Percentiles rank a stretch among this genome's conserved stretches.
These are phyloP conservation scores for Aspergillus bridgeri DNA, from an alignment of 495 filamentous ascomycete species.

Conservation along the genomic window DNA sequence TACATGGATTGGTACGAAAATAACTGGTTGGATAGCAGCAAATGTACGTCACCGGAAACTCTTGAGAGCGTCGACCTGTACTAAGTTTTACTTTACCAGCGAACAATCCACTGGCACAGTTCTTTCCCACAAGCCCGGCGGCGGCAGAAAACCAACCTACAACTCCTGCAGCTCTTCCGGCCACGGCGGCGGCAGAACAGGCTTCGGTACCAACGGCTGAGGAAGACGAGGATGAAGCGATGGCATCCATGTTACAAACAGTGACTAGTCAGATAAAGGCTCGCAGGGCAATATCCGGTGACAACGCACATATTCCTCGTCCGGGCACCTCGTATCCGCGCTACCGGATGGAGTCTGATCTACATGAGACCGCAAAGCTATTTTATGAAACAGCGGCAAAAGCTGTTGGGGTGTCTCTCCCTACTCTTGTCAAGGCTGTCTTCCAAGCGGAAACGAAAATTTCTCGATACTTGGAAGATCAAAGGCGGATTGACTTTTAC, in stretches of 20 bases:
- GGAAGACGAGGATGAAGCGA: slow-evolving; percentile 26
- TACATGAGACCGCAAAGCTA: slow-evolving; percentile 48
- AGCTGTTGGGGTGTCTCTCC: slow-evolving; percentile 42
- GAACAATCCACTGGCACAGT: slow-evolving; percentile 41
- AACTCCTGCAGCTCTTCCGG: too few species aligned
- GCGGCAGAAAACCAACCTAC: slow-evolving; percentile 14
- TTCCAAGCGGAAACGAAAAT: slow-evolving; percentile 45
- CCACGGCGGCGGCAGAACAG: not conserved
- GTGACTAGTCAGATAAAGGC: slow-evolving; percentile 36
- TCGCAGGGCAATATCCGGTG: slow-evolving; percentile 26
- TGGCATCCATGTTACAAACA: slow-evolving; percentile 32
- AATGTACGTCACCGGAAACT: slow-evolving; percentile 12
- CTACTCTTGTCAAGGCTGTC: slow-evolving; percentile 47
- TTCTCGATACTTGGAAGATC: slow-evolving; percentile 36
- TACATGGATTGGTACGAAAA: slow-evolving; percentile 89
- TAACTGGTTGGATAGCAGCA: slow-evolving; percentile 56
- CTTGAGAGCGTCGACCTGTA: not conserved
- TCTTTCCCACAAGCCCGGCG: slow-evolving; percentile 47
- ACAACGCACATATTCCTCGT: slow-evolving; percentile 32
- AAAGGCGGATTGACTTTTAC: slow-evolving; percentile 30
- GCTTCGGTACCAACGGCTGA: slow-evolving; percentile 1
- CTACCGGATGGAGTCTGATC: slow-evolving; percentile 54
- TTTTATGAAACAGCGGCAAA: slow-evolving; percentile 58
- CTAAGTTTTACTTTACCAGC: slow-evolving; percentile 3
- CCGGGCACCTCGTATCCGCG: slow-evolving; percentile 56